These are phyloP conservation scores for Cytospora leucostoma DNA, from an alignment of 2,329 filamentous ascomycete species.

Conservation along the genomic window DNA sequence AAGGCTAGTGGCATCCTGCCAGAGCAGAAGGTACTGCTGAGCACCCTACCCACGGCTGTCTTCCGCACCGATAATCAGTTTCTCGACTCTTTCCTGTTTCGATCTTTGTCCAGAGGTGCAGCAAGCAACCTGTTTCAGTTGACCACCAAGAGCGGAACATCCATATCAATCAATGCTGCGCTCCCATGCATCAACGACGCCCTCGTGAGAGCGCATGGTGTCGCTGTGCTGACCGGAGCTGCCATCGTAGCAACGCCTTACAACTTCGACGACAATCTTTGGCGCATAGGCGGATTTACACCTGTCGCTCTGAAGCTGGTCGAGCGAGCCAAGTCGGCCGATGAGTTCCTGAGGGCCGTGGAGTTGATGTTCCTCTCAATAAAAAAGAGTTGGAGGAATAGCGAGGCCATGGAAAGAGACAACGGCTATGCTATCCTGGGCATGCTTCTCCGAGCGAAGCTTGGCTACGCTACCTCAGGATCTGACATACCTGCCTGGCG, in stretches of 20 bases:
- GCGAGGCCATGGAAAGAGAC: constrained; percentile 95
- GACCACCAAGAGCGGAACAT: constrained; percentile 71
- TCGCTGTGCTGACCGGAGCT: constrained; percentile 78
- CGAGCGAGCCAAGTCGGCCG: constrained; percentile 69
- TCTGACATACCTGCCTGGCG: constrained; percentile 40
- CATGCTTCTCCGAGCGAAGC: constrained; percentile 79
- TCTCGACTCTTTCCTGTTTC: constrained; percentile 74
- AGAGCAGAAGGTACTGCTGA: constrained; percentile 79
- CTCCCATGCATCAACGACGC: constrained; percentile 87
- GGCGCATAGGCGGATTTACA: constrained; percentile 90
- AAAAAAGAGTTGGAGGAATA: constrained; percentile 92
- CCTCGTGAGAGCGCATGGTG: constrained; percentile 76
- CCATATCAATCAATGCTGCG: constrained; percentile 85
- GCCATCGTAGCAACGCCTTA: constrained; percentile 81
- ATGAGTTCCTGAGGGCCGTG: constrained; percentile 74
- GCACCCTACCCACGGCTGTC: constrained; percentile 77
- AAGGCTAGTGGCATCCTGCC: constrained; percentile 81
- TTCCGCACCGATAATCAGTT: constrained; percentile 80
- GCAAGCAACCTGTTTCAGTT: constrained; percentile 68
- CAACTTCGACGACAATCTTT: constrained; percentile 86
- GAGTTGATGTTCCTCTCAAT: constrained; percentile 85
- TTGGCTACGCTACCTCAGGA: constrained; percentile 56
- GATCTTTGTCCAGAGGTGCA: constrained; percentile 72
- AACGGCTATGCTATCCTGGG: constrained; percentile 90
- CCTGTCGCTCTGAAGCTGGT: constrained; percentile 82